Evolutionary conservation across 1,284 basidiomycete genomes (phyloP).

Genomic region (Kalmanozyma brasiliensis): DNA sequence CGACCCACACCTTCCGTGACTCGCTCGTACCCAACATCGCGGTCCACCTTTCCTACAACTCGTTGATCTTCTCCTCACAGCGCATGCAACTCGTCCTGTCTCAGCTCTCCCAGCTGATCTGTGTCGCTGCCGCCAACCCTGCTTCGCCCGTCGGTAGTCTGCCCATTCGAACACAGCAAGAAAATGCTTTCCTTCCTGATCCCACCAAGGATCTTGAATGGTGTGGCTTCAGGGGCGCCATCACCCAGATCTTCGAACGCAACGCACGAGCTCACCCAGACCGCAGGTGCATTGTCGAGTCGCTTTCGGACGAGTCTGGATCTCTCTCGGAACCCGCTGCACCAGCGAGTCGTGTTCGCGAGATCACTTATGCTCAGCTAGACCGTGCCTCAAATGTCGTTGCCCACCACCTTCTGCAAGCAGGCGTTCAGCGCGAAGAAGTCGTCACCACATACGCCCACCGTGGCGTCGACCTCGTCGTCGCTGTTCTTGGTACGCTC

Average conservation of each 20-base stretch:
- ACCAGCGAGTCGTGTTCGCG: slow-evolving; percentile 72
- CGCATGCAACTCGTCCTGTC: slow-evolving; percentile 84
- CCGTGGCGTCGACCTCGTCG: slow-evolving; percentile 93
- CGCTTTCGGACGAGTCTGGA: slow-evolving; percentile 69
- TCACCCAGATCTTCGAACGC: slow-evolving; percentile 75
- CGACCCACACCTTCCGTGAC: slow-evolving; percentile 36
- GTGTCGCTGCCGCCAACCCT: slow-evolving; percentile 75
- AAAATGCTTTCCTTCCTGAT: slow-evolving; percentile 81
- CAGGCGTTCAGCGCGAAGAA: slow-evolving; percentile 89
- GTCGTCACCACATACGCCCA: slow-evolving; percentile 99
- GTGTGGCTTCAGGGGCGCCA: slow-evolving; percentile 97
- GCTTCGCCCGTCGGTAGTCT: slow-evolving; percentile 63
- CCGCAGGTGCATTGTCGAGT: slow-evolving; percentile 69
- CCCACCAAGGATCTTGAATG: slow-evolving; percentile 91
- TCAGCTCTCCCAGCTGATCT: slow-evolving; percentile 84
- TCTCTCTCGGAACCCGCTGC: slow-evolving; percentile 75
- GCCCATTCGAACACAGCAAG: slow-evolving; percentile 72
- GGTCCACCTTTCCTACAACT: slow-evolving; percentile 90
- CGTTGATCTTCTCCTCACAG: slow-evolving; percentile 85
- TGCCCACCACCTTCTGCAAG: slow-evolving; percentile 87
- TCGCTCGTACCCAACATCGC: slow-evolving; percentile 75
- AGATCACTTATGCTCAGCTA: slow-evolving; percentile 84
- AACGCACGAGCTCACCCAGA: slow-evolving; percentile 63
- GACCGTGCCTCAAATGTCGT: slow-evolving; percentile 87
- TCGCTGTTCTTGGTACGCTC: slow-evolving; percentile 95